These are phyloP conservation scores for Capsicum rhomboideum DNA, from an alignment of 257 asterid species.

Conservation along the genomic window DNA sequence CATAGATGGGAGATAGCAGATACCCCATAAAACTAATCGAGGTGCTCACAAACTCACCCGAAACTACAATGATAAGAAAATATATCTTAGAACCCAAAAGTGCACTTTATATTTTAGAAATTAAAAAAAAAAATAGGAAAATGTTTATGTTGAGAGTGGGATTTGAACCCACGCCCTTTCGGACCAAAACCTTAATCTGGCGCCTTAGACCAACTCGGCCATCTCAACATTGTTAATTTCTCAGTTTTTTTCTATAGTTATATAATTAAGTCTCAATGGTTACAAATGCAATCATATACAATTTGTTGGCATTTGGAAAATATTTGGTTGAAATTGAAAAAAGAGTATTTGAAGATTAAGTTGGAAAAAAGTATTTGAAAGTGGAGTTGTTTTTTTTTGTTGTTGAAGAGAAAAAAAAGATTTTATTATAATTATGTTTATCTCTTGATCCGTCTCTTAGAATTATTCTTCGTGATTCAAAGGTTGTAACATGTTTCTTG, in stretches of 20 bases:
- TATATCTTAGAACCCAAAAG: not conserved
- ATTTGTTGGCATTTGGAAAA: not conserved
- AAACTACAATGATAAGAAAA: not conserved
- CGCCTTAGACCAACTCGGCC: slow-evolving; percentile 32
- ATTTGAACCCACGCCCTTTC: slow-evolving; percentile 99
- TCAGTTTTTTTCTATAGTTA: too few species aligned
- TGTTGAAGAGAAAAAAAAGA: not conserved
- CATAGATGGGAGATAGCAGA: not conserved
- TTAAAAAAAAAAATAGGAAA: not conserved
- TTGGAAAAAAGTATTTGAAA: not conserved
- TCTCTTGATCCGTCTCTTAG: not conserved
- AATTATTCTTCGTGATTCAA: not conserved
- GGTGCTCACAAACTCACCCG: not conserved
- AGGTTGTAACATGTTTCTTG: not conserved
- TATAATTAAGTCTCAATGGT: too few species aligned
- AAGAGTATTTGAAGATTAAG: too few species aligned
- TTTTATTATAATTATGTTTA: not conserved
- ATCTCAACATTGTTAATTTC: not conserved
- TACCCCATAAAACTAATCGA: too few species aligned
- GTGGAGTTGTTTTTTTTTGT: not conserved
- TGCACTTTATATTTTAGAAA: too few species aligned
- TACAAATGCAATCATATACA: not conserved
- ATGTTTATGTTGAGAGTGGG: slow-evolving; percentile 66
- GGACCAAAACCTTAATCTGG: slow-evolving; percentile 99
- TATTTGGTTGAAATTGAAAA: not conserved